Conservation (phyloP, 2,329 filamentous ascomycete genomes). For the Pseudogymnoascus pannorum region DNA sequence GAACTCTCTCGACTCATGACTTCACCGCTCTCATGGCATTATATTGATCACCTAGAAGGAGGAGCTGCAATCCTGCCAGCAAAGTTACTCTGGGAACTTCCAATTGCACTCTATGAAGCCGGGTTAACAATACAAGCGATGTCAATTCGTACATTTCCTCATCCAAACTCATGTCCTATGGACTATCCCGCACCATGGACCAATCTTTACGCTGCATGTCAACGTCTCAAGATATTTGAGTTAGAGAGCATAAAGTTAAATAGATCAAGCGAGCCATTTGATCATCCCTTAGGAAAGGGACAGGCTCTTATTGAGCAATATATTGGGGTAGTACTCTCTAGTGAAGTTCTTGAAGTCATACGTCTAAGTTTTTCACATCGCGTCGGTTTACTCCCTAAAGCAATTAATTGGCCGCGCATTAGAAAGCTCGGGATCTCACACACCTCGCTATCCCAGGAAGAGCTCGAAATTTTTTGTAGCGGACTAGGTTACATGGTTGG, state of each 20-base stretch:
- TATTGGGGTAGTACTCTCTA: neutral
- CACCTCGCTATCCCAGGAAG: neutral
- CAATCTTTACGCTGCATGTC: neutral
- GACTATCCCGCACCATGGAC: neutral
- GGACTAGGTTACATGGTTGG: neutral
- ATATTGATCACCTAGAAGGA: neutral
- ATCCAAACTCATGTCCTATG: neutral
- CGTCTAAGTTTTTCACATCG: neutral
- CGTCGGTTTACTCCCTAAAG: neutral
- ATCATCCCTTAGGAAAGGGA: neutral
- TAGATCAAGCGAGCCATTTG: neutral
- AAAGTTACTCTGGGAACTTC: constrained; percentile 3
- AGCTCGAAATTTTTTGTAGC: neutral
- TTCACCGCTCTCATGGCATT: neutral
- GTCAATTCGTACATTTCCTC: neutral
- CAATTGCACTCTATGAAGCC: neutral
- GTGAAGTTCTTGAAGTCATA: neutral
- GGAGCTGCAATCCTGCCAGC: neutral
- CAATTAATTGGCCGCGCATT: constrained; percentile 1
- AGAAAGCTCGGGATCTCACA: neutral
- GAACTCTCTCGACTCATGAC: constrained; percentile 5
- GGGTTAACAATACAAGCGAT: neutral
- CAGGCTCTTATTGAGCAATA: neutral
- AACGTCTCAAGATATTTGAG: neutral
- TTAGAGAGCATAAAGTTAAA: neutral